Evolutionary conservation across 2,329 filamentous ascomycete species (phyloP), one percentile per base, ranked within the genome.

Genomic region (Neurospora sp.): DNA sequence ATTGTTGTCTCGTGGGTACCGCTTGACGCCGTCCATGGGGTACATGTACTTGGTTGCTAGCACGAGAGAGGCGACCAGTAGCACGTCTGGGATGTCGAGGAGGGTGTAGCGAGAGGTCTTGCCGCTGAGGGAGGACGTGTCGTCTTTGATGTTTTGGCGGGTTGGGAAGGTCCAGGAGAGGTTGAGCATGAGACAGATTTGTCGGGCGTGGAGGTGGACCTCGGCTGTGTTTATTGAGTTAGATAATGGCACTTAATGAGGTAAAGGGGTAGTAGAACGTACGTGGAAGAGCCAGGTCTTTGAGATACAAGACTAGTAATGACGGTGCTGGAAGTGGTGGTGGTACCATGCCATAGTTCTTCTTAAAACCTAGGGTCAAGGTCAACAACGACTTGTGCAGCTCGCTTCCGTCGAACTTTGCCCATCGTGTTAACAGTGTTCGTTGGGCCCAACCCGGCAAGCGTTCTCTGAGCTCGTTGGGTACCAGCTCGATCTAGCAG

Each of bases 41-140:
- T 93, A 93, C 23, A 91, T 83, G 2, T 97, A 79, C 75, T 97
- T 97, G 3, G 91, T 89, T 4, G 91, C 88, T 15, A 97, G 84
- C 2, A 97, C 82, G 3, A 97, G 79, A 3, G 93, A 81, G 4
- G 89, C 84, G 69, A 93, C 83, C 1, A 97, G 81, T 62, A 91
- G 86, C 6, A 92, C 82, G 76, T 98, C 96, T 0, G 96, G 93
- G 72, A 91, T 86, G 68, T 88, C 83, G 17, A 89, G 80, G 71
- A 83, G 80, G 71, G 80, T 80, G 68, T 78, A 62, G 52, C 52
- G 77, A 38, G 79, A 68, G 66, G 70, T 68, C 33, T 69, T 70
- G 33, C 66, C 52, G 52, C 66, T 8, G 66, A 15, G 1, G 17
- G 36, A 67, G 15, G 38, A 43, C 11, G 70, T 17, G n/a, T 66